Evolutionary conservation across 2,329 filamentous ascomycete genomes (phyloP).

Genomic region (Aspergillus pseudoglaucus): DNA sequence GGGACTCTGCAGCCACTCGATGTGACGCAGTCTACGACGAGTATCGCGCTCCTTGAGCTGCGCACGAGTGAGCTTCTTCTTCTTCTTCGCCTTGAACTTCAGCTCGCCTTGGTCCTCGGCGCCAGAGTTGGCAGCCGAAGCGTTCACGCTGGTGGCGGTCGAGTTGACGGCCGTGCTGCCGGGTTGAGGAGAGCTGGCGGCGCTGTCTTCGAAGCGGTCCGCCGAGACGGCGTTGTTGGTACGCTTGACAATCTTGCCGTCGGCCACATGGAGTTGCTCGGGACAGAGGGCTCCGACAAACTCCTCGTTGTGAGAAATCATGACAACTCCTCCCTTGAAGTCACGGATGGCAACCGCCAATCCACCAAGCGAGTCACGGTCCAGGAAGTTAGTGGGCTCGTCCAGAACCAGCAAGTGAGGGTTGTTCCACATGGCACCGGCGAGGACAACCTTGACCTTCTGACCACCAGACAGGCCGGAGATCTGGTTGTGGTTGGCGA

Average conservation of each 20-base stretch:
- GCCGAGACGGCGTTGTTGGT: slow-evolving; percentile 66
- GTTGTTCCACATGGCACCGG: slow-evolving; percentile 97
- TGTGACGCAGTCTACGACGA: slow-evolving; percentile 76
- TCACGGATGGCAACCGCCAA: slow-evolving; percentile 96
- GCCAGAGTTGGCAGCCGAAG: slow-evolving; percentile 70
- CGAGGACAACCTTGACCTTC: slow-evolving; percentile 98
- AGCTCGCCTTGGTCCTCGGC: slow-evolving; percentile 71
- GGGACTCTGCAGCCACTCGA: slow-evolving; percentile 69
- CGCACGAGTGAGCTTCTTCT: slow-evolving; percentile 98
- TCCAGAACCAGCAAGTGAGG: slow-evolving; percentile 94
- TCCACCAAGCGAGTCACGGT: slow-evolving; percentile 93
- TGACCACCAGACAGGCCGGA: slow-evolving; percentile 92
- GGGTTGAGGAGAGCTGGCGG: slow-evolving; percentile 52
- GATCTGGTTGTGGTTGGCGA: slow-evolving; percentile 98
- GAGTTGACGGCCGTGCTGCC: slow-evolving; percentile 52
- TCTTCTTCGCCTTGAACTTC: slow-evolving; percentile 84
- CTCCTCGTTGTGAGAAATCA: slow-evolving; percentile 99
- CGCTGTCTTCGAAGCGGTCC: slow-evolving; percentile 81
- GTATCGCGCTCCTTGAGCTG: slow-evolving; percentile 91
- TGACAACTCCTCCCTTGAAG: slow-evolving; percentile 96
- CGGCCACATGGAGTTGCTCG: slow-evolving; percentile 92
- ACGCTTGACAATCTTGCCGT: slow-evolving; percentile 79
- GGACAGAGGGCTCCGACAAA: slow-evolving; percentile 93
- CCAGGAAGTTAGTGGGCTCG: slow-evolving; percentile 98
- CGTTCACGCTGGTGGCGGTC: slow-evolving; percentile 54